phyloP scores from a whole-genome alignment of 257 asterid genomes.

The Solanum appendiculatum region DNA sequence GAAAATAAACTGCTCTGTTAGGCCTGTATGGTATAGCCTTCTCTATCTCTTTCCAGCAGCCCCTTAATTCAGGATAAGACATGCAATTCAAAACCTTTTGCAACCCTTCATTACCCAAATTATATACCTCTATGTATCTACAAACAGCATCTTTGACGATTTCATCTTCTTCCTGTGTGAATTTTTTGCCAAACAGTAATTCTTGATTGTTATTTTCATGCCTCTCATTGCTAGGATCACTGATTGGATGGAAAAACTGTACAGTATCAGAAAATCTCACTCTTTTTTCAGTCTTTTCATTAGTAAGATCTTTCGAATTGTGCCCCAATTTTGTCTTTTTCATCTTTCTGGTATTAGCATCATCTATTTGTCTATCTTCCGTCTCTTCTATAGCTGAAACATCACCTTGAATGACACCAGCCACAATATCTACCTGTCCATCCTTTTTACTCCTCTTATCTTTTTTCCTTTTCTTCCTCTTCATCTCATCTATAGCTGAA shows the following conservation, averaged over 20 bases:
- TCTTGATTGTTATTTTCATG: not conserved
- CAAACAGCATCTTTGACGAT: not conserved
- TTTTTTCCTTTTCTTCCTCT: not conserved
- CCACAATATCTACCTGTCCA: not conserved
- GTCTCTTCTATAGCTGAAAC: not conserved
- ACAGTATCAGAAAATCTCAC: not conserved
- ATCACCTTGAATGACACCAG: not conserved
- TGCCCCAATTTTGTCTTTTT: not conserved
- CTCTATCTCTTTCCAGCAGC: slow-evolving; percentile 1
- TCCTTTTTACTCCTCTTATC: not conserved
- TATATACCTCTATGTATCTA: not conserved
- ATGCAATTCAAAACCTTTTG: not conserved
- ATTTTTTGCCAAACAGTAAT: not conserved
- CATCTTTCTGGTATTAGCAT: not conserved
- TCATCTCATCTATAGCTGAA: not conserved
- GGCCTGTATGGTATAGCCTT: not conserved
- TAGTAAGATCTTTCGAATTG: not conserved
- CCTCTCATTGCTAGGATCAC: not conserved
- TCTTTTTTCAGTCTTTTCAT: not conserved
- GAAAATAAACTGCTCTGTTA: not conserved
- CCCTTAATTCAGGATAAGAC: not conserved
- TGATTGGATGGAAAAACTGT: not conserved
- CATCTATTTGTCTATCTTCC: not conserved
- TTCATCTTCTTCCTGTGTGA: not conserved
- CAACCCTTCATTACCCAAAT: slow-evolving; percentile 3